phyloP scores from a whole-genome alignment of 345 rosid species.

The Eucalyptus erythrocorys region DNA sequence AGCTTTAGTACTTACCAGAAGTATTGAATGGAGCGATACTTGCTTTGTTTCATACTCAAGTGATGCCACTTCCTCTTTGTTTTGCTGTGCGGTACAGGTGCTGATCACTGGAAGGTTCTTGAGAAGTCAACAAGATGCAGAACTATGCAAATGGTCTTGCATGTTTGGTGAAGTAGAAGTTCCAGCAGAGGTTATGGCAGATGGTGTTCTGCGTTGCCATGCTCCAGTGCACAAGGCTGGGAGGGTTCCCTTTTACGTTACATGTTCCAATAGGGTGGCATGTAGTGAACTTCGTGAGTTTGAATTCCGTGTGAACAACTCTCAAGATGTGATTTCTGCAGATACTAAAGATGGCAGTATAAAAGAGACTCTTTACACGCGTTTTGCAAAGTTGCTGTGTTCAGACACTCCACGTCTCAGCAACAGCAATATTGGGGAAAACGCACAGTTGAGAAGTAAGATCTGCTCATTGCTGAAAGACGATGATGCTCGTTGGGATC shows the following conservation, averaged over 20 bases:
- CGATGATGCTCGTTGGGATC: constrained; percentile 46
- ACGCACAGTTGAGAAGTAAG: constrained; percentile 41
- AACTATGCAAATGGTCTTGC: constrained; percentile 66
- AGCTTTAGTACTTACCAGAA: not conserved
- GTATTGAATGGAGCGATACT: not conserved
- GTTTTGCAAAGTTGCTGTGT: constrained; percentile 56
- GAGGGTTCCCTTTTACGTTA: constrained; percentile 81
- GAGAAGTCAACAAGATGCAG: constrained; percentile 37
- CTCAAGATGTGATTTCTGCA: constrained; percentile 13
- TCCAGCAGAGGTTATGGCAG: constrained; percentile 72
- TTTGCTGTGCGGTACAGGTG: constrained; percentile 30
- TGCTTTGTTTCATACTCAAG: not conserved
- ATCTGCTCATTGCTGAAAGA: constrained; percentile 55
- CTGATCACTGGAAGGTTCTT: constrained; percentile 68
- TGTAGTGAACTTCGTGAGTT: constrained; percentile 97
- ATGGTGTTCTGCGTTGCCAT: constrained; percentile 69
- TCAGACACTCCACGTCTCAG: constrained; percentile 12
- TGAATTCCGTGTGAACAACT: constrained; percentile 38
- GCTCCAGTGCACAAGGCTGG: constrained; percentile 62
- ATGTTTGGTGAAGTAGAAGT: constrained; percentile 99
- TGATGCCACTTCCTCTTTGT: not conserved
- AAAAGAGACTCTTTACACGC: constrained; percentile 32
- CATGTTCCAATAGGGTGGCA: constrained; percentile 85
- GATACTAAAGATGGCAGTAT: constrained; percentile 4
- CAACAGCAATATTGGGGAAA: constrained; percentile 7